Conservation (phyloP, 176 grass and related monocot genomes). For the Themeda triandra region DNA sequence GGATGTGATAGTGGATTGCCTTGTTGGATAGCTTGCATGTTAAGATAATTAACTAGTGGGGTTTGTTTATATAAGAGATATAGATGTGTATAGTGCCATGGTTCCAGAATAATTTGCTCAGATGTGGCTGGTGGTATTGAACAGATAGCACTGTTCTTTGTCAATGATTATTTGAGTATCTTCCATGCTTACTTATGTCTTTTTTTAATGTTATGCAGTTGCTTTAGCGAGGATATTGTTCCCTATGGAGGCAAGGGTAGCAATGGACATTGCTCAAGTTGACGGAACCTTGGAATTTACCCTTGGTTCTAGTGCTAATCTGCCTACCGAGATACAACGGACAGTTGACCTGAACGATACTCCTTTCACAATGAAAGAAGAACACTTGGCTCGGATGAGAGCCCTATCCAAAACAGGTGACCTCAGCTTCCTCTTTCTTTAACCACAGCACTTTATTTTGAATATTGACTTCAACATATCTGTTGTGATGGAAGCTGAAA, state of each 20-base stretch:
- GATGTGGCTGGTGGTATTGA: not conserved
- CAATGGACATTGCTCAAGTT: conserved; percentile 88
- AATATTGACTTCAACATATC: not conserved
- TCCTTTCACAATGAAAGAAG: conserved; percentile 67
- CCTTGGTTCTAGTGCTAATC: conserved; percentile 29
- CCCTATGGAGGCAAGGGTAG: conserved; percentile 72
- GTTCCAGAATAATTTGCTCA: not conserved
- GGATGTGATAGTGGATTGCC: too few species aligned
- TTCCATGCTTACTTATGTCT: not conserved
- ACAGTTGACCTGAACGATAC: conserved; percentile 58
- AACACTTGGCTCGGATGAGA: conserved; percentile 64
- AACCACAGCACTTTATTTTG: not conserved
- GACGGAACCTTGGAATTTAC: conserved; percentile 78
- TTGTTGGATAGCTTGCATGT: too few species aligned
- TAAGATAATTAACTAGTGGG: too few species aligned
- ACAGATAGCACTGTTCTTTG: not conserved
- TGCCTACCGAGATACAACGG: conserved; percentile 1
- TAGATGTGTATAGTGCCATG: not conserved
- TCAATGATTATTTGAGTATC: not conserved
- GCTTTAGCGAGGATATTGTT: conserved; percentile 84
- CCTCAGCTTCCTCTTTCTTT: not conserved
- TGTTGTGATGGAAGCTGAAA: not conserved
- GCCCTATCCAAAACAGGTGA: conserved; percentile 84
- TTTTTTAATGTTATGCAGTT: conserved; percentile 53
- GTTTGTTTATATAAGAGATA: too few species aligned